A percentile compares a stretch with the other conserved stretches of the same genome.
phyloP scores from a whole-genome alignment of 805 yeast species.

The Vanderwaltozyma yarrowii region DNA sequence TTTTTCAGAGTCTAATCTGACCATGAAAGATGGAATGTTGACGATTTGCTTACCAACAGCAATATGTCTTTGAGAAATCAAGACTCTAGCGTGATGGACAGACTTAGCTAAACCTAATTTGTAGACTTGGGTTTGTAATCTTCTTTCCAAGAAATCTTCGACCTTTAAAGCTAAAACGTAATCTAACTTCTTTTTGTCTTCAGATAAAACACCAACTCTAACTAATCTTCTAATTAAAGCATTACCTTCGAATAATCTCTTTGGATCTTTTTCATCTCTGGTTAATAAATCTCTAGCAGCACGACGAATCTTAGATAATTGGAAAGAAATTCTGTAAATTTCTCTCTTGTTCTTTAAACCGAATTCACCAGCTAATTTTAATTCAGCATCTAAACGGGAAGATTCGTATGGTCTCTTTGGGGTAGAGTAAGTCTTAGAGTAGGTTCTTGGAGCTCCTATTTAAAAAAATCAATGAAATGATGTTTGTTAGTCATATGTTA shows the following conservation, averaged over 20 bases:
- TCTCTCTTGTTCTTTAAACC: constrained; percentile 99
- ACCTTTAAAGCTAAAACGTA: constrained; percentile 95
- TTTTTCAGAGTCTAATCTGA: constrained; percentile 99
- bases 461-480: background rate
- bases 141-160: constrained; percentile 99
- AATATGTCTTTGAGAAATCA: constrained; percentile 98
- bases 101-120: constrained; percentile 99
- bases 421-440: constrained; percentile 99
- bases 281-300: constrained; percentile 99
- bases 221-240: constrained; percentile 99
- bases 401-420: constrained; percentile 99
- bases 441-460: constrained; percentile 95
- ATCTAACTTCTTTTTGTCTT: constrained; percentile 99
- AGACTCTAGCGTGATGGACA: constrained; percentile 99
- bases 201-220: constrained; percentile 96
- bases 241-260: constrained; percentile 99
- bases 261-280: constrained; percentile 99
- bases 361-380: constrained; percentile 99
- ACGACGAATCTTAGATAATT: constrained; percentile 98
- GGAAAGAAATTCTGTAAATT: constrained; percentile 99
- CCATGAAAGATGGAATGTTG: constrained; percentile 98
- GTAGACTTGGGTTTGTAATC: constrained; percentile 99
- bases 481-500: constrained; percentile 7
- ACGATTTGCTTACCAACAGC: constrained; percentile 99
- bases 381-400: constrained; percentile 98